Evolutionary conservation across 1,139 yeast genomes (phyloP).

Genomic region (Meyerozyma elateridarum): DNA sequence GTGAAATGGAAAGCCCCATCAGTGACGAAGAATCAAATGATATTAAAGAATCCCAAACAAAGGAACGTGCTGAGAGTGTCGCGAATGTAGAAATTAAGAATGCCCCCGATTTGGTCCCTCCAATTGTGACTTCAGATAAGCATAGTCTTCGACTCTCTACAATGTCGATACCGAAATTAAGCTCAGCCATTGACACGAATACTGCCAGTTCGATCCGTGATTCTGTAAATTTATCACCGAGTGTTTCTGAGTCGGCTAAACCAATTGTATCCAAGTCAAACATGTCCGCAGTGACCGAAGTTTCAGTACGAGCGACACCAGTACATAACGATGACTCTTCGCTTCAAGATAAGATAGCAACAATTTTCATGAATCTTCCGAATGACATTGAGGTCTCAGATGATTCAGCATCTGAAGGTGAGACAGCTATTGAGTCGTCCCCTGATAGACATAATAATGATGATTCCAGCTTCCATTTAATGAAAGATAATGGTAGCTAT

Average conservation of each 20-base stretch:
- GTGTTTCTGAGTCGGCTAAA: neutral
- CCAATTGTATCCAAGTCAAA: neutral
- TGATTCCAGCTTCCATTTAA: constrained; percentile 10
- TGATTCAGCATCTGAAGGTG: constrained; percentile 43
- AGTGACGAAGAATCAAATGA: neutral
- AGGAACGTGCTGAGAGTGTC: neutral
- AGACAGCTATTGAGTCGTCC: too few relatives aligned
- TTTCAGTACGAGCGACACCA: neutral
- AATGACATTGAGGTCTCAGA: constrained; percentile 47
- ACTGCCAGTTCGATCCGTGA: constrained; percentile 4
- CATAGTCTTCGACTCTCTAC: constrained; percentile 28
- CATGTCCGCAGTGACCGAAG: constrained; percentile 4
- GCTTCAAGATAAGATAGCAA: constrained; percentile 25
- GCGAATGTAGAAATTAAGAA: neutral
- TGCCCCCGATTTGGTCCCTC: constrained; percentile 8
- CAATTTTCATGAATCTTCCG: constrained; percentile 43
- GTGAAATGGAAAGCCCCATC: too few relatives aligned
- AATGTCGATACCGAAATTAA: constrained; percentile 7
- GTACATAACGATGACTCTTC: constrained; percentile 9
- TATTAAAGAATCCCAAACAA: neutral
- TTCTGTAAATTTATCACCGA: constrained; percentile 6
- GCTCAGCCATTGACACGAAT: constrained; percentile 5
- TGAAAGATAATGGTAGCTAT: neutral
- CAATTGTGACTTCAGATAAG: constrained; percentile 30
- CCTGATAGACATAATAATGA: too few relatives aligned